Base-by-base conservation (phyloP, 495 filamentous ascomycete species). In the Penicillium egyptiacum region DNA sequence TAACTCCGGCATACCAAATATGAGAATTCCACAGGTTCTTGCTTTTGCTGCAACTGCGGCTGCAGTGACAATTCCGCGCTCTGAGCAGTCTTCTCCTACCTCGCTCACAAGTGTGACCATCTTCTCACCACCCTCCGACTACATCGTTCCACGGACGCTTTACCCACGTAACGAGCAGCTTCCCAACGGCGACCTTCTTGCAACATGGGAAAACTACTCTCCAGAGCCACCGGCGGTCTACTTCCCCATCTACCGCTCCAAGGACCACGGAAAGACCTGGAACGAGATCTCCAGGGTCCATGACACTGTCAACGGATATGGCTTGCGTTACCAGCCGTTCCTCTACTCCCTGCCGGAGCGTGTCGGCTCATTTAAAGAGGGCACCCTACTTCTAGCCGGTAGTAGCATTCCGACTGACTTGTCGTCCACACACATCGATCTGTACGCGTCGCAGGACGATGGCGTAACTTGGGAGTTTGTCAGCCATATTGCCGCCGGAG, bases 311-410 rank as follows among this genome's bases (percentile, higher is more conserved):
- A 87, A 88, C 58, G 79, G 79, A 42, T 83, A 79, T 65, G 88
- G 87, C 10, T 58, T 89, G 56, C 76, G 83, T 5, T 88, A 87
- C 53, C 87, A 91, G 65, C 88, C 88, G 0, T 82, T 82, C 61
- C 74, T 91, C 1, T 84, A 85, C 48, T 79, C 82, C 58, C 76
- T 89, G 4, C 77, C 80, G 0, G 72, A 80, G 58, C 57, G 64
- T 3, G 68, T 91, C 33, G 88, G 81, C 7, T 69, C 73, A 8
- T 88, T 79, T 61, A 56, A 71, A 16, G 73, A 78, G 0, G 87
- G 87, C 4, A 88, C 85, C 0, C 62, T 91, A 30, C 71, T 91
- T 16, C 64, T 83, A 3, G 76, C 85, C 2, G 87, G 86, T 4
- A 88, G 82, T 53, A 82, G 79, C 44, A 86, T 86, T 57, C 84